phyloP scores from a whole-genome alignment of 1,139 yeast species.

The Candida gigantensis region DNA sequence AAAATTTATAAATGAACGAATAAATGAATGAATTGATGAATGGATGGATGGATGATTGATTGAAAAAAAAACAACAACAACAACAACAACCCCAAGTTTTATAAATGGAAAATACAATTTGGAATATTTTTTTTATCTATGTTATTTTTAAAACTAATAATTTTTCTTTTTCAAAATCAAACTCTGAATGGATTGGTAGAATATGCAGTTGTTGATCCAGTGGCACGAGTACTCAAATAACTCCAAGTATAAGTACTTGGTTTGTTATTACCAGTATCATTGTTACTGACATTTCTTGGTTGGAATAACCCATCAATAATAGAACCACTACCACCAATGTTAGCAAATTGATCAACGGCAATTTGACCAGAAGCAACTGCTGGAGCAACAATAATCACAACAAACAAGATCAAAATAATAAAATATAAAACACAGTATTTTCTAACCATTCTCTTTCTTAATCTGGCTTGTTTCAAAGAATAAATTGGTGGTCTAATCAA shows the following conservation, averaged over 20 bases:
- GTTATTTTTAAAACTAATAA: too few relatives aligned
- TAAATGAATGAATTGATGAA: constrained; percentile 2
- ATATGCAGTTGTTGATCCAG: constrained; percentile 56
- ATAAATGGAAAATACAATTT: too few relatives aligned
- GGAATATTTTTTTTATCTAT: too few relatives aligned
- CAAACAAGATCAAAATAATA: constrained; percentile 65
- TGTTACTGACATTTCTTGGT: constrained; percentile 78
- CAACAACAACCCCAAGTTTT: too few relatives aligned
- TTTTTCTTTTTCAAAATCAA: too few relatives aligned
- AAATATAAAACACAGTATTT: constrained; percentile 88
- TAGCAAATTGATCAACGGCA: constrained; percentile 26
- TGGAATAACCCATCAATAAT: constrained; percentile 78
- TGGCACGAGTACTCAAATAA: constrained; percentile 47
- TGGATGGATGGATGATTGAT: neutral
- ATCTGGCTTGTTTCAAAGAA: constrained; percentile 93
- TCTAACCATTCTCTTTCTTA: constrained; percentile 98
- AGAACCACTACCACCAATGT: constrained; percentile 36
- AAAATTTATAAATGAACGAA: neutral
- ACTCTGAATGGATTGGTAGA: constrained; percentile 57
- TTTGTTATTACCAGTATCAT: constrained; percentile 73
- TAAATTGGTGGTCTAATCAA: constrained; percentile 99
- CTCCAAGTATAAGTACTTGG: constrained; percentile 51
- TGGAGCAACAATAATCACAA: constrained; percentile 85
- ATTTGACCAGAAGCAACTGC: constrained; percentile 64
- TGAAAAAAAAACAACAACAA: constrained; percentile 1